phyloP scores from a whole-genome alignment of 768 basidiomycete species.

The Saitozyma podzolica region DNA sequence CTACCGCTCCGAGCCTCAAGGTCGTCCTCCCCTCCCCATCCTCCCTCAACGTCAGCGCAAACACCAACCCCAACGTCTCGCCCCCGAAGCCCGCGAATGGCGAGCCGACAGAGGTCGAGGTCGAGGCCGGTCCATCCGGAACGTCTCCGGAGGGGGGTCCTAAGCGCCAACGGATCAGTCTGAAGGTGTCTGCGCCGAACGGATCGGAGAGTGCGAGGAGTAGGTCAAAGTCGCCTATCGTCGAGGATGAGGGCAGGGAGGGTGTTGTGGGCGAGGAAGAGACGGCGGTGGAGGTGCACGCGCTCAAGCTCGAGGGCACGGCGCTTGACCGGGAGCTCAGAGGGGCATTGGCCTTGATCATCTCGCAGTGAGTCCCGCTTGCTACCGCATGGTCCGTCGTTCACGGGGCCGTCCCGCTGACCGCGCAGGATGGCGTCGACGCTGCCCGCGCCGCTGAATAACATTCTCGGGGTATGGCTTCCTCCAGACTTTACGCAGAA shows the following conservation, averaged over 20 bases:
- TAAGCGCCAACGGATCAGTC: constrained; percentile 12
- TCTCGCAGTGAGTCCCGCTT: constrained; percentile 23
- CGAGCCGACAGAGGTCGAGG: background rate
- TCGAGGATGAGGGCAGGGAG: background rate
- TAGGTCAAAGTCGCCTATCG: background rate
- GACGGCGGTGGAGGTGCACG: background rate
- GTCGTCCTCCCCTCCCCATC: constrained; percentile 8
- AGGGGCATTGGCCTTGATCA: constrained; percentile 29
- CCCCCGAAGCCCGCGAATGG: constrained; percentile 4
- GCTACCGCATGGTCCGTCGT: background rate
- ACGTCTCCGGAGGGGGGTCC: background rate
- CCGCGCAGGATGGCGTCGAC: constrained; percentile 28
- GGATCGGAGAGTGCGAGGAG: background rate
- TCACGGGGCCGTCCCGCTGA: background rate
- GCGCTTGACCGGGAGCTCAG: constrained; percentile 16
- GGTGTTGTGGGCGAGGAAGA: background rate
- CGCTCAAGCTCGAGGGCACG: background rate
- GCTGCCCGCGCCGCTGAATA: constrained; percentile 35
- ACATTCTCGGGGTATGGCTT: constrained; percentile 29
- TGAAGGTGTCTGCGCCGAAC: constrained; percentile 7
- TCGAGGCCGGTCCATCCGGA: background rate
- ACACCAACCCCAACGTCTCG: constrained; percentile 5
- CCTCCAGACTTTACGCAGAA: constrained; percentile 34
- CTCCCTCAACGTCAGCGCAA: background rate
- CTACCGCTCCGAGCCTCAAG: constrained; percentile 4